Conservation (phyloP, 1,139 yeast genomes). For the Scheffersomyces parashehatae region DNA sequence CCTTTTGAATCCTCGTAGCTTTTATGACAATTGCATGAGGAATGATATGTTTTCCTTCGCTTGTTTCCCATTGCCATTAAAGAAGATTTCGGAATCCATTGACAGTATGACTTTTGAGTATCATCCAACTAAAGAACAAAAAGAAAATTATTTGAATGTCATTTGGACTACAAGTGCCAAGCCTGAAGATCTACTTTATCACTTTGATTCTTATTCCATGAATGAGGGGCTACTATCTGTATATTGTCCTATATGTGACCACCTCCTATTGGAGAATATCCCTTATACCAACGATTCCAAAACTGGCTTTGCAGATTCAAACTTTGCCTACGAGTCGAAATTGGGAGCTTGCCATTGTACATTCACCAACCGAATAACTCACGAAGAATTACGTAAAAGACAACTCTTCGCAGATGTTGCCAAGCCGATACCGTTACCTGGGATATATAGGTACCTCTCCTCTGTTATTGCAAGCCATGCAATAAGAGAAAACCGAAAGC, state of each 20-base stretch:
- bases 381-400: slow-evolving; percentile 20
- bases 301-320: slow-evolving; percentile 24
- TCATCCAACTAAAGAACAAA: slow-evolving; percentile 10
- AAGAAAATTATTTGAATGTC: slow-evolving; percentile 6
- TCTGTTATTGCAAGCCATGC: not conserved
- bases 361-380: slow-evolving; percentile 9
- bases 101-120: slow-evolving; percentile 21
- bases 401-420: slow-evolving; percentile 21
- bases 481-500: not conserved
- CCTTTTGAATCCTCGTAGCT: slow-evolving; percentile 27
- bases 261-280: slow-evolving; percentile 8
- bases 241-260: slow-evolving; percentile 21
- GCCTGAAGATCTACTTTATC: slow-evolving; percentile 3
- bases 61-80: slow-evolving; percentile 28
- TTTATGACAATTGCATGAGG: slow-evolving; percentile 29
- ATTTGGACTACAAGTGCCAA: slow-evolving; percentile 2
- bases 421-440: slow-evolving; percentile 12
- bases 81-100: slow-evolving; percentile 19
- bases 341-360: slow-evolving; percentile 7
- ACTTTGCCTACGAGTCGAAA: slow-evolving; percentile 9
- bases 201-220: slow-evolving; percentile 3
- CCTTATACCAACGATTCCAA: slow-evolving; percentile 15
- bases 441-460: slow-evolving; percentile 12
- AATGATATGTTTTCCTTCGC: slow-evolving; percentile 22
- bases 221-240: slow-evolving; percentile 7